These are phyloP conservation scores for Xerocomus cyaneibrunnescens DNA, from an alignment of 1,284 basidiomycete species.

Conservation along the genomic window DNA sequence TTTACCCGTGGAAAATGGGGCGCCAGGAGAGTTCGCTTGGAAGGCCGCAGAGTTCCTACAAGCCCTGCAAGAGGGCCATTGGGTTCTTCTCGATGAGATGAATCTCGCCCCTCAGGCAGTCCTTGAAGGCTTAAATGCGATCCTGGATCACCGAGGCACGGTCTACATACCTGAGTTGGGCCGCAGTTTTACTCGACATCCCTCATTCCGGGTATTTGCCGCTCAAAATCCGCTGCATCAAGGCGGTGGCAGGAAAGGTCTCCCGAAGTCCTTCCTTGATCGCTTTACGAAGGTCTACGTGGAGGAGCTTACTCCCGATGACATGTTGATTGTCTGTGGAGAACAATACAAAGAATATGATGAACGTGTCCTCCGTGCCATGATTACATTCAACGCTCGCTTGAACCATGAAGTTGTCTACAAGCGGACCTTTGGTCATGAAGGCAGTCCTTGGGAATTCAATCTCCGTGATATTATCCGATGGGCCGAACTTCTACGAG, in stretches of 20 bases:
- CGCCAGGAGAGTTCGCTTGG: conserved; percentile 95
- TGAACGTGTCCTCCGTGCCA: conserved; percentile 56
- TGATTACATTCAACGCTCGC: conserved; percentile 84
- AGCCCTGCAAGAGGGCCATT: conserved; percentile 91
- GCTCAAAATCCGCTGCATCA: conserved; percentile 97
- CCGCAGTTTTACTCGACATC: conserved; percentile 85
- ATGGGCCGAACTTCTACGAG: conserved; percentile 72
- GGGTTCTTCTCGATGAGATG: conserved; percentile 99
- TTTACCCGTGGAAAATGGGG: conserved; percentile 90
- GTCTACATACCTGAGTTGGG: conserved; percentile 97
- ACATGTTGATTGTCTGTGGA: conserved; percentile 80
- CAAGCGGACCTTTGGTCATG: conserved; percentile 71
- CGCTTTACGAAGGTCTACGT: conserved; percentile 98
- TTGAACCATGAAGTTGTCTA: conserved; percentile 74
- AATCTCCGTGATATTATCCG: conserved; percentile 95
- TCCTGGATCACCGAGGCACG: conserved; percentile 93
- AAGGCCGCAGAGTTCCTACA: conserved; percentile 95
- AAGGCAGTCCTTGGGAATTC: conserved; percentile 98
- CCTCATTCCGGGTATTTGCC: conserved; percentile 94
- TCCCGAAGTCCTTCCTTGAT: conserved; percentile 97
- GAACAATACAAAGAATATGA: conserved; percentile 71
- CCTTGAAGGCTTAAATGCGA: conserved; percentile 95
- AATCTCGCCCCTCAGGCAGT: conserved; percentile 96
- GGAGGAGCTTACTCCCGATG: conserved; percentile 79
- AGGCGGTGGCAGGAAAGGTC: conserved; percentile 95